Base-by-base conservation (phyloP, 305 asterid genomes). In the Coffea humblotiana region DNA sequence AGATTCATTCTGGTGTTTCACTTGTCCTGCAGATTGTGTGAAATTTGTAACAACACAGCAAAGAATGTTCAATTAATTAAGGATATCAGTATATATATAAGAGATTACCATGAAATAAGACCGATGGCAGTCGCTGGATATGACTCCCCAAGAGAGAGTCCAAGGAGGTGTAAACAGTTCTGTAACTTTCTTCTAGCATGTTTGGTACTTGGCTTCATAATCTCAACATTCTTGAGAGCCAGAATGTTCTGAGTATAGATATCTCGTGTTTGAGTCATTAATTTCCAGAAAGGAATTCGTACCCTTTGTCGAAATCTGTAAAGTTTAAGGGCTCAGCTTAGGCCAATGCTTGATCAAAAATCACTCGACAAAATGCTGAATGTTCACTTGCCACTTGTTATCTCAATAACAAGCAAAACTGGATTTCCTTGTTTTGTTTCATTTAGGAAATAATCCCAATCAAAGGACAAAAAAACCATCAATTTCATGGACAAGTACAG, bases 11-110 rank as follows among this genome's bases (percentile, higher is more conserved):
- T 56, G 6, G 65, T 45, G 21, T 18, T 32, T 75, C 35, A 2
- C 19, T 29, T 58, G 11, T 47, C 18, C 2, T 77, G 72, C 90
- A 91, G 93, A 77, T 49, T 74, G 32, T 91, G 93, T 48, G 92
- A 91, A 79, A 89, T 88, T 25, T 87, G 95, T 82, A 90, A 91
- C 9, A 78, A 82, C 69, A 77, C 69, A 16, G 91, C 86, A 1
- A 84, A 84, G 72, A 89, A 89, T 74, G 77, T 89, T 4, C 63
- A 40, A 23, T 65, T 63, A 9, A 63, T 18, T 16, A 87, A 78
- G 48, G 90, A 85, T 9, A 81, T 19, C 14, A 84, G 88, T 27
- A 48, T 86, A 43, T 83, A 77, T 47, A 82, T 83, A 80, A 78
- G 84, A 81, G 91, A 89, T 61, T 75, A 75, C 78, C 77, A 80